phyloP scores from a whole-genome alignment of 305 asterid species.

The Rubia tinctorum region DNA sequence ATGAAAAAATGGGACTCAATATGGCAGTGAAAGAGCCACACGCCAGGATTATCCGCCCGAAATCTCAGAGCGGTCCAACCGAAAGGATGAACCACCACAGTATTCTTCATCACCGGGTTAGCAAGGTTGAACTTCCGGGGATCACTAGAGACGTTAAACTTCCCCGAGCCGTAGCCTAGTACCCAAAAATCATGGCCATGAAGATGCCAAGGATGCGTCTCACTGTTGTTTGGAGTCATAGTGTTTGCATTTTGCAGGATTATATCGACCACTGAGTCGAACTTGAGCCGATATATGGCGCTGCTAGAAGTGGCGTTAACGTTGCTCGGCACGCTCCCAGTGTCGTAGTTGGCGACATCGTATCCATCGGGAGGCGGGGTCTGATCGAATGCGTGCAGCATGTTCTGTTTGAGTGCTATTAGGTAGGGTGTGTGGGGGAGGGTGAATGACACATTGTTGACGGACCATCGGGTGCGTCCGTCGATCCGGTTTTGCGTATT shows the following conservation, averaged over 20 bases:
- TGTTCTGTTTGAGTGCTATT: constrained; percentile 45
- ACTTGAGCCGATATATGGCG: constrained; percentile 45
- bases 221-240: constrained; percentile 53
- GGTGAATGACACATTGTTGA: constrained; percentile 66
- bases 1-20: constrained; percentile 82
- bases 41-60: constrained; percentile 85
- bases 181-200: constrained; percentile 99
- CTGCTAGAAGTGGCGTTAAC: constrained; percentile 58
- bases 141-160: constrained; percentile 44
- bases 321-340: constrained; percentile 23
- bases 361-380: constrained; percentile 58
- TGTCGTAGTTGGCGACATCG: constrained; percentile 42
- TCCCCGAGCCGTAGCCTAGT: constrained; percentile 67
- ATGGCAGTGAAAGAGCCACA: constrained; percentile 95
- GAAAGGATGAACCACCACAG: constrained; percentile 71
- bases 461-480: constrained; percentile 57
- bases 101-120: constrained; percentile 82
- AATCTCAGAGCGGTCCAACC: constrained; percentile 93
- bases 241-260: constrained; percentile 79
- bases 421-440: constrained; percentile 77
- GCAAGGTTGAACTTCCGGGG: constrained; percentile 57
- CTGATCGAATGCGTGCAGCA: constrained; percentile 39
- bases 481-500: constrained; percentile 63
- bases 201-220: constrained; percentile 97
- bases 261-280: constrained; percentile 70